Conservation (phyloP, 2,329 filamentous ascomycete species). For the Colletotrichum caudatum region DNA sequence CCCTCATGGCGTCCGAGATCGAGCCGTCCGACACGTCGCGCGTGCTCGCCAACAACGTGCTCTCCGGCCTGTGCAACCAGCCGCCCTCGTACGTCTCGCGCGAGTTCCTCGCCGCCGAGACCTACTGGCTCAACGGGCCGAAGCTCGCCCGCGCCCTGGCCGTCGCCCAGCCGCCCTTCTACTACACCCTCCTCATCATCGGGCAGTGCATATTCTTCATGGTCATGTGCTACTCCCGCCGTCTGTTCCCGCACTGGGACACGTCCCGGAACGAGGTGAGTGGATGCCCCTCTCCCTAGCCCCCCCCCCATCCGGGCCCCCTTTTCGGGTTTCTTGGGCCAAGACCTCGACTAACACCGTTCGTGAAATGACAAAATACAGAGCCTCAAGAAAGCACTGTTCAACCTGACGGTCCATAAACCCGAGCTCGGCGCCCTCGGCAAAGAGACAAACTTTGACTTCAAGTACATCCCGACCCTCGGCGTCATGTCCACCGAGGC, state of each 20-base stretch:
- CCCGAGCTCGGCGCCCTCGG: conserved; percentile 71
- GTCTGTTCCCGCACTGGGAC: conserved; percentile 55
- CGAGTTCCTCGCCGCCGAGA: conserved; percentile 75
- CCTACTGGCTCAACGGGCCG: conserved; percentile 77
- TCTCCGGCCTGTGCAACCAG: conserved; percentile 73
- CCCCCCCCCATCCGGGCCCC: too few species aligned
- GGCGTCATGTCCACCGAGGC: conserved; percentile 52
- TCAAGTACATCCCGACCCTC: conserved; percentile 74
- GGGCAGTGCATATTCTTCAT: conserved; percentile 77
- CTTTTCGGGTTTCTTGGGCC: neutral
- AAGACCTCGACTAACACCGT: neutral
- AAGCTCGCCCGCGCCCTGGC: conserved; percentile 70
- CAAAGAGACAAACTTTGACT: conserved; percentile 72
- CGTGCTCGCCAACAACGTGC: conserved; percentile 80
- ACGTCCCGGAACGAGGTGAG: conserved; percentile 49
- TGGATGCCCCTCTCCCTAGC: conserved; percentile 7
- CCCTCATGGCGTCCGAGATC: conserved; percentile 74
- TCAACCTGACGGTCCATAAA: conserved; percentile 71
- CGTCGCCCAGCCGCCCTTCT: conserved; percentile 66
- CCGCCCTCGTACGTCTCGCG: conserved; percentile 74
- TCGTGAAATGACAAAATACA: conserved; percentile 38
- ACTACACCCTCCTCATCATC: conserved; percentile 70
- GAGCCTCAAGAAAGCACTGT: conserved; percentile 52
- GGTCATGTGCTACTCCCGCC: conserved; percentile 60
- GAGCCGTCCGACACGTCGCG: conserved; percentile 71